Percentiles rank a stretch among this genome's conserved stretches.
These are phyloP conservation scores for Aureococcus anophagefferens DNA, from an alignment of 108 stramenopile species.

Conservation along the genomic window DNA sequence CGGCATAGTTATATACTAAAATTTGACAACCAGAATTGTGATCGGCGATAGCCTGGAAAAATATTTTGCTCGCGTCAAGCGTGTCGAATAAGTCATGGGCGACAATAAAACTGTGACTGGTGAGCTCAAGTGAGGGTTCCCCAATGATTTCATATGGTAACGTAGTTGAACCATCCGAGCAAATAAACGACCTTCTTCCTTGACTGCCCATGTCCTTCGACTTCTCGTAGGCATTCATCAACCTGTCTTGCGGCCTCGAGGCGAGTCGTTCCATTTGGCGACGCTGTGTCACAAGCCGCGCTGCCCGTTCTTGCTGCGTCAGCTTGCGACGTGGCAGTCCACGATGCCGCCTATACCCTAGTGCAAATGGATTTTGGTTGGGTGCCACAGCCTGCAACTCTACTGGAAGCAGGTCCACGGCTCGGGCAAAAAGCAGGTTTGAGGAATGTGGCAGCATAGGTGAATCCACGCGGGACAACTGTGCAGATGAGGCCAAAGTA, in stretches of 20 bases:
- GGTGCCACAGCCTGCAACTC: too few species aligned
- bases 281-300: too few species aligned
- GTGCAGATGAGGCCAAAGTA: too few species aligned
- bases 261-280: constrained; percentile 10
- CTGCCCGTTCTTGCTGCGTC: too few species aligned
- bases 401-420: too few species aligned
- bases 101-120: constrained; percentile 22
- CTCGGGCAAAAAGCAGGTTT: too few species aligned
- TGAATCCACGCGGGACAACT: too few species aligned
- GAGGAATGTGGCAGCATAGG: too few species aligned
- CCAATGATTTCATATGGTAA: constrained; percentile 28
- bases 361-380: too few species aligned
- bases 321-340: too few species aligned
- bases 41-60: constrained; percentile 33
- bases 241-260: neutral
- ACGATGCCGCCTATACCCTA: too few species aligned
- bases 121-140: constrained; percentile 3
- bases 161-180: constrained; percentile 21
- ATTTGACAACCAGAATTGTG: constrained; percentile 36
- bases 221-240: neutral
- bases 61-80: constrained; percentile 31
- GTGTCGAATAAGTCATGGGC: constrained; percentile 54
- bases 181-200: constrained; percentile 10
- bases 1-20: constrained; percentile 42
- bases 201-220: neutral